Percentiles rank a stretch among this genome's conserved stretches.
phyloP scores from a whole-genome alignment of 2,329 filamentous ascomycete species.

The Truncatella angustata region DNA sequence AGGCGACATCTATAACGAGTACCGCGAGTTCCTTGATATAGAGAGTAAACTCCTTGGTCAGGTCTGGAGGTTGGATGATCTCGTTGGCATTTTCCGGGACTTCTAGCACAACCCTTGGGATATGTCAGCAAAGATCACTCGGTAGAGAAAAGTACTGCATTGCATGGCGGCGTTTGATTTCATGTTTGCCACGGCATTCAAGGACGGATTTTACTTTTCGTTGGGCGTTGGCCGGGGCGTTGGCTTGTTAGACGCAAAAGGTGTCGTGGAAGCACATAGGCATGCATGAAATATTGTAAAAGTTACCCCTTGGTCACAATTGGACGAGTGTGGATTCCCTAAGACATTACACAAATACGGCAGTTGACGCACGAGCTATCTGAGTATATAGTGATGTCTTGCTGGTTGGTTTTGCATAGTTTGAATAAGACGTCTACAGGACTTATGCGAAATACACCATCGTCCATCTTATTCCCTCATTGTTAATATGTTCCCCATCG shows the following conservation, averaged over 20 bases:
- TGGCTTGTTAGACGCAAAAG: not conserved
- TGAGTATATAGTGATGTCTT: too few relatives aligned
- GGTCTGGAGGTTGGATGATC: constrained; percentile 76
- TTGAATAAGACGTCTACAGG: too few relatives aligned
- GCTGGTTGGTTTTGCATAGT: too few relatives aligned
- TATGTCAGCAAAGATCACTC: not conserved
- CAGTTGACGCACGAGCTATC: too few relatives aligned
- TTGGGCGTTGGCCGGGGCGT: constrained; percentile 13
- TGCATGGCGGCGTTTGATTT: constrained; percentile 11
- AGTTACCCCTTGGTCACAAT: too few relatives aligned
- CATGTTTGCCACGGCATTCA: not conserved
- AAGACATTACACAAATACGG: too few relatives aligned
- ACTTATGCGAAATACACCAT: too few relatives aligned
- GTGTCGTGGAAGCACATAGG: not conserved
- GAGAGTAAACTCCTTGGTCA: constrained; percentile 76
- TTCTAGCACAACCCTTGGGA: constrained; percentile 45
- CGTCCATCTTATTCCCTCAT: too few relatives aligned
- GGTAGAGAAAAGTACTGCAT: constrained; percentile 10
- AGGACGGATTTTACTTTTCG: constrained; percentile 5
- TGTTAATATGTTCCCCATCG: too few relatives aligned
- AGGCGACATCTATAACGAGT: constrained; percentile 67
- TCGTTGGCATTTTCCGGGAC: constrained; percentile 81
- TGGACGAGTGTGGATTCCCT: too few relatives aligned
- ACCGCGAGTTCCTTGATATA: constrained; percentile 58
- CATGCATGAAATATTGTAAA: too few relatives aligned